These are phyloP conservation scores for Candida piceae DNA, from an alignment of 805 yeast genomes.

Conservation along the genomic window DNA sequence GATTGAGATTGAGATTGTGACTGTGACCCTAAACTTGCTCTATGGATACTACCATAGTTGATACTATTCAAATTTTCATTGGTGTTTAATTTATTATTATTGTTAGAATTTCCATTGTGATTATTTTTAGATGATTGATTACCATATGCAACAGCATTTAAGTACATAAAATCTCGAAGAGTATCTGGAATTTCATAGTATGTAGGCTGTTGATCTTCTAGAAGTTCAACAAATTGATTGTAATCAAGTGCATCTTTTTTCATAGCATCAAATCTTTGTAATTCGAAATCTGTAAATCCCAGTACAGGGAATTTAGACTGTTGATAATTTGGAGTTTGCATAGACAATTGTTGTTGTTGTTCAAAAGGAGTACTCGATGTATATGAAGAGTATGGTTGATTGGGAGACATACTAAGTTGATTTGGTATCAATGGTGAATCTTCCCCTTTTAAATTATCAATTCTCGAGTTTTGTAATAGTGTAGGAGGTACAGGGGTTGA, in stretches of 20 bases:
- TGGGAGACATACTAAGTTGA: background rate
- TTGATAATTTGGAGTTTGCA: background rate
- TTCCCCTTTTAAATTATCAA: background rate
- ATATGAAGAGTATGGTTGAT: background rate
- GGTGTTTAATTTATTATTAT: background rate
- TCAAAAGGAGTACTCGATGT: background rate
- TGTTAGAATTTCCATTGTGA: too few species aligned
- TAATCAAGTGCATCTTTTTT: conserved; percentile 7
- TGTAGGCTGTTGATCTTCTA: conserved; percentile 5
- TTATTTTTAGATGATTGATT: background rate
- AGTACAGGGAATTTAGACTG: background rate
- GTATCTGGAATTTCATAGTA: conserved; percentile 24
- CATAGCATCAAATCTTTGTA: conserved; percentile 3
- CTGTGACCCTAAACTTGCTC: too few species aligned
- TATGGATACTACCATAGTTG: background rate
- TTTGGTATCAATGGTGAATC: too few species aligned
- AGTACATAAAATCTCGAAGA: conserved; percentile 36
- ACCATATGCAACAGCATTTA: conserved; percentile 25
- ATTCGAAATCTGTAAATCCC: conserved; percentile 3
- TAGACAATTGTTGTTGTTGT: background rate
- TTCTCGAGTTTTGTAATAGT: background rate
- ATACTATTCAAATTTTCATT: background rate
- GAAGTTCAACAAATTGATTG: conserved; percentile 7
- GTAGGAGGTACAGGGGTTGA: background rate
- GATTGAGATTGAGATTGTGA: background rate